These are phyloP conservation scores for Conringia planisiliqua DNA, from an alignment of 345 rosid species.

Conservation along the genomic window DNA sequence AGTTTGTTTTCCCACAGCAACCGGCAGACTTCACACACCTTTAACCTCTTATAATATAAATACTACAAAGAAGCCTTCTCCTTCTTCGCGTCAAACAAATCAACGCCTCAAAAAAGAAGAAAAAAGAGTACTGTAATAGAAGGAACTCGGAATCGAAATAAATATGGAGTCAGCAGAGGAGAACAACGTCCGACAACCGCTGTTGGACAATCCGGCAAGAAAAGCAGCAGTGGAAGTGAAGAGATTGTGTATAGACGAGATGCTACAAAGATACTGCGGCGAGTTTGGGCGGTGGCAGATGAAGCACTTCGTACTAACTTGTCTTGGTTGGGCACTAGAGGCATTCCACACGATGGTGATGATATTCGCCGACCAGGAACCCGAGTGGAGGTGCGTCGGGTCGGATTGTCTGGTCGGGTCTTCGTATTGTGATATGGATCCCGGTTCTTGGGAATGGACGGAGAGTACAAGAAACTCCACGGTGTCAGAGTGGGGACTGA, in stretches of 20 bases:
- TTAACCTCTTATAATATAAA: not conserved
- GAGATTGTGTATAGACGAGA: conserved; percentile 63
- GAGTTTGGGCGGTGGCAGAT: conserved; percentile 89
- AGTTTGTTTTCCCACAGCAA: conserved; percentile 10
- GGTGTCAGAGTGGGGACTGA: conserved; percentile 78
- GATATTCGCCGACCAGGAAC: conserved; percentile 88
- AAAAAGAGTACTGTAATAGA: not conserved
- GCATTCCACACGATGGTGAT: conserved; percentile 94
- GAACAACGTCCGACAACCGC: conserved; percentile 21
- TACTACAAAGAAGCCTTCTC: not conserved
- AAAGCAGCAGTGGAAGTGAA: conserved; percentile 25
- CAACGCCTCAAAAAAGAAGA: no score
- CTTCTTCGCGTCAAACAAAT: not conserved
- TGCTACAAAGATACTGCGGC: conserved; percentile 73
- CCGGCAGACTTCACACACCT: not conserved
- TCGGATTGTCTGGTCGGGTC: conserved; percentile 43
- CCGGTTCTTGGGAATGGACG: conserved; percentile 74
- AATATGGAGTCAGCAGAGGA: conserved; percentile 6
- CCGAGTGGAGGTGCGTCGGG: conserved; percentile 46
- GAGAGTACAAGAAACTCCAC: conserved; percentile 68
- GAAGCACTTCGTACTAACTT: conserved; percentile 70
- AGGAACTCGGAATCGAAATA: not conserved
- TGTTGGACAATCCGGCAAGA: conserved; percentile 24
- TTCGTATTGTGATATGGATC: conserved; percentile 46
- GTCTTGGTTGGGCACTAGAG: conserved; percentile 83